phyloP scores from a whole-genome alignment of 1,284 basidiomycete genomes.

The Cutaneotrichosporon sp. region DNA sequence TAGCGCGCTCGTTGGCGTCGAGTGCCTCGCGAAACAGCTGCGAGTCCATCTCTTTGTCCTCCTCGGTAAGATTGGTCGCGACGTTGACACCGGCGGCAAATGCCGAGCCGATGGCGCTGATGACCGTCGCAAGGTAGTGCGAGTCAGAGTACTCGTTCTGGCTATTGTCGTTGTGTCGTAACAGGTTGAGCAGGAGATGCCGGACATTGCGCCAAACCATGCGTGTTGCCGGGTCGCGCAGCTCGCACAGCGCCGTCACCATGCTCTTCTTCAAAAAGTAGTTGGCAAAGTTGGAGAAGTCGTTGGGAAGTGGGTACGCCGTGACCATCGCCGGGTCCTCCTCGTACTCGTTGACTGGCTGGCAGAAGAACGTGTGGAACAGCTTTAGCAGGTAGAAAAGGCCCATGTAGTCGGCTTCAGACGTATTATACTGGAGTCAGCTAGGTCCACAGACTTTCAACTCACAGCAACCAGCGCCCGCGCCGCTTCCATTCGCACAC shows the following conservation, averaged over 20 bases:
- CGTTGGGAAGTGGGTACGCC: constrained; percentile 86
- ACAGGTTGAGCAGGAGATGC: constrained; percentile 81
- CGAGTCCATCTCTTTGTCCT: constrained; percentile 23
- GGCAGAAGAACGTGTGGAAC: constrained; percentile 81
- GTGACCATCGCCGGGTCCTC: constrained; percentile 76
- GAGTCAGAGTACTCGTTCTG: constrained; percentile 87
- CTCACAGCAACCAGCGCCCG: constrained; percentile 75
- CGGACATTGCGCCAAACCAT: constrained; percentile 72
- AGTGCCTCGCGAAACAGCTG: constrained; percentile 64
- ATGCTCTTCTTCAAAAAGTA: constrained; percentile 80
- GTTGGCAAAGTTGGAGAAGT: constrained; percentile 84
- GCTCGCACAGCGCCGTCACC: constrained; percentile 32
- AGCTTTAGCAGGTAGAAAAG: constrained; percentile 95
- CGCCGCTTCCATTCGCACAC: constrained; percentile 94
- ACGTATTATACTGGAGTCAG: constrained; percentile 30
- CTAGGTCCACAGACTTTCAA: constrained; percentile 19
- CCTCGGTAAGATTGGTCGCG: constrained; percentile 7
- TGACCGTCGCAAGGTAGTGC: constrained; percentile 80
- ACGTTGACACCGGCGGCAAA: constrained; percentile 29
- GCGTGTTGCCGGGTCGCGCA: constrained; percentile 32
- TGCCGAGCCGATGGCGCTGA: constrained; percentile 65
- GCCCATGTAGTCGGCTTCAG: constrained; percentile 57
- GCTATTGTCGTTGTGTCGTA: constrained; percentile 93
- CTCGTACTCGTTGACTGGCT: constrained; percentile 67
- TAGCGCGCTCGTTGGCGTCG: constrained; percentile 80